A percentile compares a stretch with the other conserved stretches of the same genome.
Evolutionary conservation across 2,329 filamentous ascomycete species (phyloP).

Genomic region (Elsinoe fawcettii): DNA sequence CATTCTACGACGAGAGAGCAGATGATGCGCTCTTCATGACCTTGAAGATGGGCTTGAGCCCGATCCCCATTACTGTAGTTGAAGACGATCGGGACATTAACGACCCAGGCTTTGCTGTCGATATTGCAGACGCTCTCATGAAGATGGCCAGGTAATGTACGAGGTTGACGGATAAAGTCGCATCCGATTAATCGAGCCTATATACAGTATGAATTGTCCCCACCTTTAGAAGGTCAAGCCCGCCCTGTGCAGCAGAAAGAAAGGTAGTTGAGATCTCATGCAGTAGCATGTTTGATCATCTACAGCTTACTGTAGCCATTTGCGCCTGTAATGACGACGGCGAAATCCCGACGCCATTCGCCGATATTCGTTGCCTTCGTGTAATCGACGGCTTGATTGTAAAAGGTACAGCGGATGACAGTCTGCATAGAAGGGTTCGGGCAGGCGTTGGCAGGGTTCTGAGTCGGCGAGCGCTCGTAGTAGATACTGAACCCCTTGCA

Average conservation of each 20-base stretch:
- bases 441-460: slow-evolving; percentile 28
- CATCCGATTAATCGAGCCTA: not conserved
- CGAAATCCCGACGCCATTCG: slow-evolving; percentile 29
- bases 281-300: not conserved
- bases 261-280: not conserved
- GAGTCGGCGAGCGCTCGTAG: slow-evolving; percentile 28
- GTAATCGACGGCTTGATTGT: slow-evolving; percentile 18
- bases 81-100: slow-evolving; percentile 51
- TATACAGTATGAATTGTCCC: not conserved
- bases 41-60: slow-evolving; percentile 43
- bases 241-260: not conserved
- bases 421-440: slow-evolving; percentile 25
- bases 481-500: slow-evolving; percentile 25
- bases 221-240: not conserved
- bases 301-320: slow-evolving; percentile 30
- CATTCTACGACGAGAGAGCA: slow-evolving; percentile 47
- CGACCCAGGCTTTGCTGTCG: slow-evolving; percentile 43
- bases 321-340: slow-evolving; percentile 36
- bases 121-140: slow-evolving; percentile 36
- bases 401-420: slow-evolving; percentile 4
- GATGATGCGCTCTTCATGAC: slow-evolving; percentile 42
- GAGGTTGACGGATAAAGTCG: not conserved
- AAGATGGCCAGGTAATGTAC: slow-evolving; percentile 6
- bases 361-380: slow-evolving; percentile 29
- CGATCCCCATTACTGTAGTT: slow-evolving; percentile 43